Base-by-base conservation (phyloP, 306 rosid species). In the Castanopsis chinensis region DNA sequence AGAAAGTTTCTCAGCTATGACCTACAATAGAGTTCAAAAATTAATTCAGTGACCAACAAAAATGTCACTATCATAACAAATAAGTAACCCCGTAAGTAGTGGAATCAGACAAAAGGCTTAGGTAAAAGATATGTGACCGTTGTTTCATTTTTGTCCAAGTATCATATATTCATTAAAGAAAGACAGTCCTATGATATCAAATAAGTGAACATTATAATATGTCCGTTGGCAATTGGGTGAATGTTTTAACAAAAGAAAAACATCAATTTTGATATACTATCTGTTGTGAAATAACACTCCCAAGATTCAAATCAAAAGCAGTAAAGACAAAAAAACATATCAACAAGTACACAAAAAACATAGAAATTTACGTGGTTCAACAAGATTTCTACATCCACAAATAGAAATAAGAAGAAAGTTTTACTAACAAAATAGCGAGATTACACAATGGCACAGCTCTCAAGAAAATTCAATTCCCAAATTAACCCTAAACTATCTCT, bases 1-100 rank as follows among this genome's bases (percentile, higher is more conserved):
- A 49, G 92, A 89, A 53, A 89, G 89, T 56, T 82, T 83, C 76
- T 89, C 92, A 58, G 90, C 92, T 80, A 89, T 89, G 52, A 89
- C 89, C 92, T 86, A 59, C 37, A 56, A 75, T 81, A 37, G 37
- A 37, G 57, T 14, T 60, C 27, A 27, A 60, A 28, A 28, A 63
- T 15, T 28, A 23, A 15, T 25, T 28, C 15, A 5, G 15, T 63
- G 30, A 63, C 69, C 10, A 3, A 63, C 8, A 30, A 5, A 23
- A 1, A 61, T 5, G 9, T 27, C 19, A 14, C 68, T 35, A 60
- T 20, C 68, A 14, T 27, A 61, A 27, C 5, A 13, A 25, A 11
- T 61, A 58, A 25, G 64, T 7, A 49, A 49, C 17, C 53, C 53
- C 17, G 1, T 49, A 10, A 49, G 17, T 10, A 49, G 17, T 49